Evolutionary conservation across 2,329 filamentous ascomycete genomes (phyloP).

Genomic region (Talaromyces sp.): DNA sequence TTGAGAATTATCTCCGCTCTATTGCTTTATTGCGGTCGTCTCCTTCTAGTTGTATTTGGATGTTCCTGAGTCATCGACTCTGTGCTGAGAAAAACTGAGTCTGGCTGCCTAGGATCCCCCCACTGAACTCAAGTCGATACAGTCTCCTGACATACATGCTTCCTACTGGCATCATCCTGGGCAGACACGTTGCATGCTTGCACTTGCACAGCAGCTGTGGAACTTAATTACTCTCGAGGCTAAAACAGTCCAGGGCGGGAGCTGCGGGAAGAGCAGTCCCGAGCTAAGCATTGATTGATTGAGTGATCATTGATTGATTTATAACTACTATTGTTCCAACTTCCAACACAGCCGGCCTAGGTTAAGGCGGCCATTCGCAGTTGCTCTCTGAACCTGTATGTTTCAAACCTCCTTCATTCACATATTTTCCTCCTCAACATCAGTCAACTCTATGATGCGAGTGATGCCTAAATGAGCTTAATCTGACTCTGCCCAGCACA

Average conservation of each 20-base stretch:
- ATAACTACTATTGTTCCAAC: background rate
- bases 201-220: background rate
- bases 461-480: background rate
- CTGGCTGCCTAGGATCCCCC: too few relatives aligned
- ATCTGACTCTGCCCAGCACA: background rate
- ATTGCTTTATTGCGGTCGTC: too few relatives aligned
- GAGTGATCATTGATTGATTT: background rate
- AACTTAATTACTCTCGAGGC: background rate
- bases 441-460: background rate
- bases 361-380: background rate
- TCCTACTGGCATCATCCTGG: too few relatives aligned
- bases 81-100: too few relatives aligned
- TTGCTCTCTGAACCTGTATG: background rate
- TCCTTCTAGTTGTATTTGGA: too few relatives aligned
- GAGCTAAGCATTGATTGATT: background rate
- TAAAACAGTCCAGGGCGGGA: background rate
- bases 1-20: too few relatives aligned
- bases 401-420: background rate
- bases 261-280: background rate
- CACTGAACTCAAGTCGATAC: too few relatives aligned
- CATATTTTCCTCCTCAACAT: background rate
- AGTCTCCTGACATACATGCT: too few relatives aligned
- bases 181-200: too few relatives aligned
- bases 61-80: too few relatives aligned
- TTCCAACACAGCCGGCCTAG: background rate